Percentiles rank a stretch among this genome's conserved stretches.
Conservation (phyloP, 2,329 filamentous ascomycete genomes). For the Sporothrix sp. region DNA sequence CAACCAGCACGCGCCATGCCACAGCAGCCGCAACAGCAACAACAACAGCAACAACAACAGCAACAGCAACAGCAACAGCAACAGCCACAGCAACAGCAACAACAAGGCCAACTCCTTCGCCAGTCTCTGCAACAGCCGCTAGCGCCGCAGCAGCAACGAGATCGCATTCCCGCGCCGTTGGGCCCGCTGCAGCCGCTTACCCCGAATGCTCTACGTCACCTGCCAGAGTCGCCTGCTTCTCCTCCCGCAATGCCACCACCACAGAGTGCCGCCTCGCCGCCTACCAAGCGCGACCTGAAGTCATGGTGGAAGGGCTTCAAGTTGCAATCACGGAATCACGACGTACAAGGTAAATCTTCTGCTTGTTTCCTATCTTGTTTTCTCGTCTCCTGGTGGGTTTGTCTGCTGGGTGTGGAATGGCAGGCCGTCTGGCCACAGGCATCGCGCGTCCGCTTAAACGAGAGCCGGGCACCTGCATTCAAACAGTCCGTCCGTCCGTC, state of each 20-base stretch:
- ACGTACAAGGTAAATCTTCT: slow-evolving; percentile 23
- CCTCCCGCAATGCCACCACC: slow-evolving; percentile 20
- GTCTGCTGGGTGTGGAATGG: no score
- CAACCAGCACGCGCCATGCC: background rate
- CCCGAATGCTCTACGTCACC: slow-evolving; percentile 8
- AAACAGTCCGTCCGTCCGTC: background rate
- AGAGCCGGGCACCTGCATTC: background rate
- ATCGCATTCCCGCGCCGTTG: background rate
- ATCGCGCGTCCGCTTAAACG: slow-evolving; percentile 5
- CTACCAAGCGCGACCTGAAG: slow-evolving; percentile 76
- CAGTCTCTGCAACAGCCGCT: background rate
- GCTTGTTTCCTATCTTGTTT: background rate
- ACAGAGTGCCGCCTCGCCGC: slow-evolving; percentile 52
- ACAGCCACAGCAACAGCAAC: background rate
- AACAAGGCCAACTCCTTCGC: background rate
- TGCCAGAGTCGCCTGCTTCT: slow-evolving; percentile 7
- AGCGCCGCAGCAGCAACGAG: background rate
- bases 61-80: background rate
- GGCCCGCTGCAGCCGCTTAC: slow-evolving; percentile 8
- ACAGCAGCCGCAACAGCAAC: background rate
- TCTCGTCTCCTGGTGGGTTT: background rate
- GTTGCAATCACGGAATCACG: slow-evolving; percentile 49
- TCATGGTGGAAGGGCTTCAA: slow-evolving; percentile 99
- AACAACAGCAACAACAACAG: background rate
- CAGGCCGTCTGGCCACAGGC: no score